phyloP scores from a whole-genome alignment of 1,284 basidiomycete species.

The Schizophyllum commune region DNA sequence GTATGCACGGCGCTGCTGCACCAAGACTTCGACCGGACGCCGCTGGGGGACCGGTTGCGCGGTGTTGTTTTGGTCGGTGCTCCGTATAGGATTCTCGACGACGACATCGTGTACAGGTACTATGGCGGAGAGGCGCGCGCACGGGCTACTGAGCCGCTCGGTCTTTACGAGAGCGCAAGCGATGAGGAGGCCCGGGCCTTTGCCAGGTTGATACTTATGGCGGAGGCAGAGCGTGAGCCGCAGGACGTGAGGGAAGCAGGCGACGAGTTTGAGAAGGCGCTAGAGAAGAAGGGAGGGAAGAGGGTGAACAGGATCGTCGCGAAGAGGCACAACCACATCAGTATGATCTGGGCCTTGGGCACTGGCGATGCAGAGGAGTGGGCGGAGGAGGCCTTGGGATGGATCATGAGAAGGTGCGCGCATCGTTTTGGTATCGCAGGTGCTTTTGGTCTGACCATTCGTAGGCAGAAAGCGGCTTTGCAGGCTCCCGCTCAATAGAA shows the following conservation, averaged over 20 bases:
- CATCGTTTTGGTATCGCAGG: too few species aligned
- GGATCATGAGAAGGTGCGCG: slow-evolving; percentile 28
- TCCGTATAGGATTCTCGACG: slow-evolving; percentile 13
- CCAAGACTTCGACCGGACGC: slow-evolving; percentile 23
- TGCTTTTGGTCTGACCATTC: too few species aligned
- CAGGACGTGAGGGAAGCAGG: slow-evolving; percentile 28
- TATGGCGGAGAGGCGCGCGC: slow-evolving; percentile 31
- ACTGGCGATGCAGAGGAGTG: slow-evolving; percentile 55
- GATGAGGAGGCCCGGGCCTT: slow-evolving; percentile 26
- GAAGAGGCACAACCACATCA: slow-evolving; percentile 58
- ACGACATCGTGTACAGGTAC: slow-evolving; percentile 32
- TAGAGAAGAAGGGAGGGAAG: slow-evolving; percentile 23
- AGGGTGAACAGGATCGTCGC: slow-evolving; percentile 27
- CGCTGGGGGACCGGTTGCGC: slow-evolving; percentile 30
- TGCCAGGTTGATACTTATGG: slow-evolving; percentile 34
- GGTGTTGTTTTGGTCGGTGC: slow-evolving; percentile 20
- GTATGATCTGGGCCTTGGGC: slow-evolving; percentile 38
- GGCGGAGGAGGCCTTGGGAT: slow-evolving; percentile 42
- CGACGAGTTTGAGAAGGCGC: slow-evolving; percentile 26
- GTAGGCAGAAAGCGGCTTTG: background rate
- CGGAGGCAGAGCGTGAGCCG: slow-evolving; percentile 47
- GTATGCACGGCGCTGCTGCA: slow-evolving; percentile 36
- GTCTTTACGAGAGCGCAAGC: slow-evolving; percentile 28
- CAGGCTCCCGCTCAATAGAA: too few species aligned
- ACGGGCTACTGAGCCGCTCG: slow-evolving; percentile 29